Evolutionary conservation across 2,329 filamentous ascomycete genomes (phyloP).

Genomic region (Diaporthe citriasiana): DNA sequence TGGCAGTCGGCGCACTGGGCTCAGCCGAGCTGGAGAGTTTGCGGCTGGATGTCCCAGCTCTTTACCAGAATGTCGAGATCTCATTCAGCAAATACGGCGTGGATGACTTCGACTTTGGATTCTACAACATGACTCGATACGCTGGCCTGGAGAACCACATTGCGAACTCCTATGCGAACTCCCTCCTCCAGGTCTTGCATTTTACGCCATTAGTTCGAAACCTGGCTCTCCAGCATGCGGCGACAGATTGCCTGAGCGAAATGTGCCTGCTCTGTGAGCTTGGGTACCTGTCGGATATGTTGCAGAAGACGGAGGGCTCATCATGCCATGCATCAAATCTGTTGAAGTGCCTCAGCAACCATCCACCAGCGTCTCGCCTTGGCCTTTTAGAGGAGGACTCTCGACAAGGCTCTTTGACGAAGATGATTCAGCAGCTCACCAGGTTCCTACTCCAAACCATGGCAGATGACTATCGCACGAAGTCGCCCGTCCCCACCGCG

Average conservation of each 20-base stretch:
- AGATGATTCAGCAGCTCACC: constrained; percentile 88
- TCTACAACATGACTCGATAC: constrained; percentile 93
- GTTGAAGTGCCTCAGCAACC: constrained; percentile 87
- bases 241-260: constrained; percentile 85
- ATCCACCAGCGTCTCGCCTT: constrained; percentile 81
- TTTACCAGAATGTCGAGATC: constrained; percentile 96
- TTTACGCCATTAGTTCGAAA: constrained; percentile 93
- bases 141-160: constrained; percentile 97
- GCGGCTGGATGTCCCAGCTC: constrained; percentile 85
- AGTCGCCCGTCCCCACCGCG: constrained; percentile 71
- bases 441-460: constrained; percentile 89
- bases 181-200: constrained; percentile 89
- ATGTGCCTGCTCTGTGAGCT: constrained; percentile 93
- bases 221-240: constrained; percentile 87
- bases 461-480: constrained; percentile 79
- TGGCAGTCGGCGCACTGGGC: constrained; percentile 75
- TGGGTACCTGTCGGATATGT: constrained; percentile 97
- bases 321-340: constrained; percentile 98
- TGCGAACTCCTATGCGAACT: constrained; percentile 95
- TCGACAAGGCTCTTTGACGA: constrained; percentile 78
- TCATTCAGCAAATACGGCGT: constrained; percentile 99
- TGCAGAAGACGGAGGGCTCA: constrained; percentile 93
- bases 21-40: constrained; percentile 79
- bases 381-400: constrained; percentile 89
- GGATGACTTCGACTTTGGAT: constrained; percentile 99